Conservation (phyloP, 306 rosid genomes). For the Canavalia gladiata region DNA sequence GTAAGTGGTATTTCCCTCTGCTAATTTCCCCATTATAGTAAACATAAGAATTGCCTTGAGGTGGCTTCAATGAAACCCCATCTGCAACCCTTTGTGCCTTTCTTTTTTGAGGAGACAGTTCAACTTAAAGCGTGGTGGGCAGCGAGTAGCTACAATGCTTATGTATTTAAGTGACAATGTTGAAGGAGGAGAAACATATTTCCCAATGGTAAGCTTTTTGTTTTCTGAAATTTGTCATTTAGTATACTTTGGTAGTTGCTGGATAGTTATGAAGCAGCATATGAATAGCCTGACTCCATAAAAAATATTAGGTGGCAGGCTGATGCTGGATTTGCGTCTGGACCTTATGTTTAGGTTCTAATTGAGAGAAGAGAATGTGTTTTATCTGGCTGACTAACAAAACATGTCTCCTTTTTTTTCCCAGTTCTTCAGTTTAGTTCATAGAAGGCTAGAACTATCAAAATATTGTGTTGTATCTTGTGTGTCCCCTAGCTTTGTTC, state of each 20-base stretch:
- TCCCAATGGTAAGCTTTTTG: conserved; percentile 74
- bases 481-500: conserved; percentile 3
- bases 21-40: conserved; percentile 31
- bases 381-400: conserved; percentile 36
- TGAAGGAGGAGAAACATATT: conserved; percentile 98
- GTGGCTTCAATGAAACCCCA: conserved; percentile 35
- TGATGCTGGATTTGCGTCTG: conserved; percentile 32
- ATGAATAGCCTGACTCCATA: conserved; percentile 27
- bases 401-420: conserved; percentile 11
- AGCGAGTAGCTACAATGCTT: conserved; percentile 93
- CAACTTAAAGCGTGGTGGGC: conserved; percentile 99
- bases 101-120: conserved; percentile 59
- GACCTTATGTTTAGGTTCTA: conserved; percentile 19
- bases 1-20: conserved; percentile 63
- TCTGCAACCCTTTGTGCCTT: conserved; percentile 25
- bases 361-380: conserved; percentile 7
- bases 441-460: neutral
- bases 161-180: conserved; percentile 92
- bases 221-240: conserved; percentile 46
- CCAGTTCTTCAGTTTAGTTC: conserved; percentile 12
- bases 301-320: conserved; percentile 22
- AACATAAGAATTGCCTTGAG: conserved; percentile 39
- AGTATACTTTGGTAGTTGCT: conserved; percentile 37
- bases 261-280: conserved; percentile 37
- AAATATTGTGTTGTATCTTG: conserved; percentile 36